These are phyloP conservation scores for Liquidambar formosana DNA, from an alignment of 164 flowering plant genomes.

Conservation along the genomic window DNA sequence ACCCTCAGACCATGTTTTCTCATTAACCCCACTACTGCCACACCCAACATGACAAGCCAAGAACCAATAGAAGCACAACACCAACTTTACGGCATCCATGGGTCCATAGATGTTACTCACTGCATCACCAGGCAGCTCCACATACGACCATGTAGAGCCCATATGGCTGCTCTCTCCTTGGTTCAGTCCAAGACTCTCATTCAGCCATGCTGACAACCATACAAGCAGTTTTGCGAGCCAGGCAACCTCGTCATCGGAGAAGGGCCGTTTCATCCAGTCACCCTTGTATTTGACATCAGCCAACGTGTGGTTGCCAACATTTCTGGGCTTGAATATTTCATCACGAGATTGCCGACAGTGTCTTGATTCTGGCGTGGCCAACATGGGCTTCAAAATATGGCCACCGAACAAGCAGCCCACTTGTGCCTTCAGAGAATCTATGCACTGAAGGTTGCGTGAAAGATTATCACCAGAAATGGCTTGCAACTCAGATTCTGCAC, in stretches of 20 bases:
- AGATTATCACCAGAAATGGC: slow-evolving; percentile 49
- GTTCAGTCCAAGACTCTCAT: slow-evolving; percentile 61
- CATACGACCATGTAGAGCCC: slow-evolving; percentile 32
- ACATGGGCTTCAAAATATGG: slow-evolving; percentile 20
- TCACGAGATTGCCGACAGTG: slow-evolving; percentile 33
- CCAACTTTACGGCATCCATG: slow-evolving; percentile 37
- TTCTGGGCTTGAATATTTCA: slow-evolving; percentile 77
- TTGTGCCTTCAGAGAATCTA: slow-evolving; percentile 56
- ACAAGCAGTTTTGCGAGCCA: slow-evolving; percentile 79
- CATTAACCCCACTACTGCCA: slow-evolving; percentile 36
- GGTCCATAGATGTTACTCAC: slow-evolving; percentile 37
- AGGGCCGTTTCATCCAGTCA: slow-evolving; percentile 88
- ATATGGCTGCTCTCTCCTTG: slow-evolving; percentile 18
- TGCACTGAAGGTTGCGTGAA: slow-evolving; percentile 39
- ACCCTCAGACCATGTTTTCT: slow-evolving; percentile 59
- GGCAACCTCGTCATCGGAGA: slow-evolving; percentile 73
- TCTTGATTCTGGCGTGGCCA: slow-evolving; percentile 23
- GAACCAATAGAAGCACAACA: slow-evolving; percentile 40
- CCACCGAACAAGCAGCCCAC: slow-evolving; percentile 56
- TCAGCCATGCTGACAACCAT: slow-evolving; percentile 58
- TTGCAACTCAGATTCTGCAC: slow-evolving; percentile 81
- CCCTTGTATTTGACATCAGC: slow-evolving; percentile 66
- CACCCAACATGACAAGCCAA: slow-evolving; percentile 39
- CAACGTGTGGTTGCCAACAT: slow-evolving; percentile 36
- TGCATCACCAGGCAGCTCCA: slow-evolving; percentile 39